These are phyloP conservation scores for Pyrus hybrid DNA, from an alignment of 331 rosid species.

Conservation along the genomic window DNA sequence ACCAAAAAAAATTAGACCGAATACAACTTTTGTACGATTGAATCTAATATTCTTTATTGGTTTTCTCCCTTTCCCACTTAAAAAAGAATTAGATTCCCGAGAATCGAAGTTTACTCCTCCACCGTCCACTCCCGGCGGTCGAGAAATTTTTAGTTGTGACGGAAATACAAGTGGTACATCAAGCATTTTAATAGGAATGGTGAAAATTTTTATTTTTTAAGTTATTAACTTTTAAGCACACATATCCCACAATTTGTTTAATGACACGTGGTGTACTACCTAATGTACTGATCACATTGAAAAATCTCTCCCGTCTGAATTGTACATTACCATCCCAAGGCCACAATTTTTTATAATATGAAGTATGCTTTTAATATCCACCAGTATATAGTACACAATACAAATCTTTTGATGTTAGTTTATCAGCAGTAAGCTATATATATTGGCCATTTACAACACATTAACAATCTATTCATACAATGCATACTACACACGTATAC, in stretches of 20 bases:
- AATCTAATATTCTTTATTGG: not conserved
- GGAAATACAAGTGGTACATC: too few species aligned
- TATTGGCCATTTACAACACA: too few species aligned
- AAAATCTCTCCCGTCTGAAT: conserved; percentile 3
- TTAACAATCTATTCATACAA: too few species aligned
- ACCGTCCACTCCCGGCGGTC: not conserved
- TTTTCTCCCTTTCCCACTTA: not conserved
- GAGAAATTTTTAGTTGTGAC: too few species aligned
- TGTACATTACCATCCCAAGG: not conserved
- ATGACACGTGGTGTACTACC: too few species aligned
- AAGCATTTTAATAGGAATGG: too few species aligned
- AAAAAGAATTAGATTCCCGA: not conserved
- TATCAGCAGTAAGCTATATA: too few species aligned
- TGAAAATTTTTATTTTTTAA: too few species aligned
- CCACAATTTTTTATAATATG: not conserved
- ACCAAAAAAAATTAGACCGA: not conserved
- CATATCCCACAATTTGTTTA: too few species aligned
- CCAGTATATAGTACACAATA: not conserved
- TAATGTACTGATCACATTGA: too few species aligned
- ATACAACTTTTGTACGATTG: not conserved
- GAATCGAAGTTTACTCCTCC: not conserved
- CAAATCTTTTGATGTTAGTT: too few species aligned
- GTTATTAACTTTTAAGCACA: too few species aligned
- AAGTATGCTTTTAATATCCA: not conserved
- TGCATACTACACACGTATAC: not conserved